Evolutionary conservation across 352 stramenopile species (phyloP).

Genomic region (Pythium coloratum): DNA sequence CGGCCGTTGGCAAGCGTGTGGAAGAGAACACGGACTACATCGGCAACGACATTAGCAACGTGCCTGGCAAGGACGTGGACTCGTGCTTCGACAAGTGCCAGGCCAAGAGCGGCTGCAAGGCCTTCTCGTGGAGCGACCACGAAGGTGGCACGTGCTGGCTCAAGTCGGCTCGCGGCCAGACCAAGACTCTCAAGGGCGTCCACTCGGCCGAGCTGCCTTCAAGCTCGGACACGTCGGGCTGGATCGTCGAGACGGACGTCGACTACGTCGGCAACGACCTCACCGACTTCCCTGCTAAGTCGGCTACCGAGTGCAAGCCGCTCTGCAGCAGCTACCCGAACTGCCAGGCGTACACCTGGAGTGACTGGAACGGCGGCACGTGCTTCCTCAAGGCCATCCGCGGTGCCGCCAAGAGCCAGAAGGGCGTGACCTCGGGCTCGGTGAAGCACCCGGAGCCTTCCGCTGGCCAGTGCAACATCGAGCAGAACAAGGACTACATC

Average conservation of each 20-base stretch:
- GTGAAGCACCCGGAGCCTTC: not conserved
- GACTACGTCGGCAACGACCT: slow-evolving; percentile 11
- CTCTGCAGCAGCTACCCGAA: not conserved
- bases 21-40: not conserved
- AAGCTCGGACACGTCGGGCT: not conserved
- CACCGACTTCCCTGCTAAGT: not conserved
- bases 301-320: not conserved
- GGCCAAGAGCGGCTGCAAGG: slow-evolving; percentile 8
- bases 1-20: not conserved
- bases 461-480: not conserved
- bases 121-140: slow-evolving; percentile 40
- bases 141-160: slow-evolving; percentile 53
- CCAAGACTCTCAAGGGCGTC: not conserved
- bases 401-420: not conserved
- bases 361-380: slow-evolving; percentile 43
- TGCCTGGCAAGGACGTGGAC: not conserved
- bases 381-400: slow-evolving; percentile 50
- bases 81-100: slow-evolving; percentile 27
- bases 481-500: slow-evolving; percentile 13
- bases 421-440: not conserved
- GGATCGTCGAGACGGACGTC: slow-evolving; percentile 2
- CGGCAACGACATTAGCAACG: slow-evolving; percentile 15
- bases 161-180: slow-evolving; percentile 31
- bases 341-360: slow-evolving; percentile 37
- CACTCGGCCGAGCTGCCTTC: not conserved